A percentile compares a stretch with the other conserved stretches of the same genome.
These are phyloP conservation scores for Brassica balearica DNA, from an alignment of 441 rosid genomes.

Conservation along the genomic window DNA sequence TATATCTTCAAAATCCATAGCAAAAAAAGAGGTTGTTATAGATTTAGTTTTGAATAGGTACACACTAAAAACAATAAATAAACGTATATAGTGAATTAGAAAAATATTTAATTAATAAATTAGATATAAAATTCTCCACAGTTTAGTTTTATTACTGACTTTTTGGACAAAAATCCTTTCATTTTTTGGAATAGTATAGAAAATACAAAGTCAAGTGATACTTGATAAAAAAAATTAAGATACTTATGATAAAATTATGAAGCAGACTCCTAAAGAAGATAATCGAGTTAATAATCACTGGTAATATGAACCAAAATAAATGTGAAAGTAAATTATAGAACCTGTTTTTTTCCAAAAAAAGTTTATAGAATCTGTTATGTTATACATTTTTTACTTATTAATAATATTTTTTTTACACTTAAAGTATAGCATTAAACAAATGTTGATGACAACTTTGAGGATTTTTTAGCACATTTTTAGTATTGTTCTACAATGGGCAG, in stretches of 20 bases:
- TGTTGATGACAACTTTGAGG: not conserved
- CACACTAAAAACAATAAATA: not conserved
- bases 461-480: not conserved
- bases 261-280: not conserved
- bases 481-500: not conserved
- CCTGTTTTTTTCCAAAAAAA: no score
- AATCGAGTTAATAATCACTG: not conserved
- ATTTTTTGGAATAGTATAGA: not conserved
- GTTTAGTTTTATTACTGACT: not conserved
- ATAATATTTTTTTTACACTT: no score
- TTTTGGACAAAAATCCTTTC: not conserved
- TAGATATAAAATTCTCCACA: not conserved
- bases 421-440: not conserved
- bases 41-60: not conserved
- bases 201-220: not conserved
- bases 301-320: no score
- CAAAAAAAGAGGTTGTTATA: not conserved
- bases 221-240: not conserved
- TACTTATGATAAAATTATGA: not conserved
- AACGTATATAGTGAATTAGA: not conserved
- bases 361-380: no score
- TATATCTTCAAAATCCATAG: not conserved
- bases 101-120: no score
- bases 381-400: no score
- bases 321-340: no score